Percentiles rank a stretch among this genome's conserved stretches.
phyloP scores from a whole-genome alignment of 306 rosid genomes.

The Ceratonia siliqua region DNA sequence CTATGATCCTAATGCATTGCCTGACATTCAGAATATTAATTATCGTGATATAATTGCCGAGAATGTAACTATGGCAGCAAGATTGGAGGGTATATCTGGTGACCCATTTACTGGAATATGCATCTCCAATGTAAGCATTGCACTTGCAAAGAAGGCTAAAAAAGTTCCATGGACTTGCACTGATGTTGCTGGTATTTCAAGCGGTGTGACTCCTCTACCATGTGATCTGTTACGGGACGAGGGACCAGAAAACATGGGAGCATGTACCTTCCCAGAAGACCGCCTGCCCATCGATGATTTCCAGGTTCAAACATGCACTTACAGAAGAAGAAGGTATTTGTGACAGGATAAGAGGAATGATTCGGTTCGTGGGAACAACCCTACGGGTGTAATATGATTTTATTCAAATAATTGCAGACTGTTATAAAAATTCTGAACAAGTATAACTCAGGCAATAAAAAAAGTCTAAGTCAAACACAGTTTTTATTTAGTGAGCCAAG shows the following conservation, averaged over 20 bases:
- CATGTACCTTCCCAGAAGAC: conserved; percentile 52
- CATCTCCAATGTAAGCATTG: conserved; percentile 49
- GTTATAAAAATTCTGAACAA: conserved; percentile 20
- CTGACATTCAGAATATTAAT: conserved; percentile 45
- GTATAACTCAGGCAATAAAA: conserved; percentile 16
- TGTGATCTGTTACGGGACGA: conserved; percentile 42
- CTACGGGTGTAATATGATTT: not conserved
- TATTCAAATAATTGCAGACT: conserved; percentile 14
- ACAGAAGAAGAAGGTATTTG: conserved; percentile 23
- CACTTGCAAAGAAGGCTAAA: conserved; percentile 42
- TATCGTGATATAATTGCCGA: conserved; percentile 46
- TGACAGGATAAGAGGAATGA: conserved; percentile 3
- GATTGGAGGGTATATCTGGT: conserved; percentile 49
- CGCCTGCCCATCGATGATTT: conserved; percentile 45
- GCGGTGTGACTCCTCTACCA: conserved; percentile 44
- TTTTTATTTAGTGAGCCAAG: not conserved
- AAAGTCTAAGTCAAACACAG: not conserved
- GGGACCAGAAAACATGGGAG: conserved; percentile 24
- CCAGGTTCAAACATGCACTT: conserved; percentile 42
- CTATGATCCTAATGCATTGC: conserved; percentile 50
- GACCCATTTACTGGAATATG: conserved; percentile 56
- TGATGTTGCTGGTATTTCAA: conserved; percentile 48
- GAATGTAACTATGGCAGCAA: conserved; percentile 54
- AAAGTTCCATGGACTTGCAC: conserved; percentile 54
- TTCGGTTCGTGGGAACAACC: not conserved